Evolutionary conservation across 2,329 filamentous ascomycete species (phyloP), one percentile per base, ranked within the genome.

Genomic region (Apiospora kogelbergensis): DNA sequence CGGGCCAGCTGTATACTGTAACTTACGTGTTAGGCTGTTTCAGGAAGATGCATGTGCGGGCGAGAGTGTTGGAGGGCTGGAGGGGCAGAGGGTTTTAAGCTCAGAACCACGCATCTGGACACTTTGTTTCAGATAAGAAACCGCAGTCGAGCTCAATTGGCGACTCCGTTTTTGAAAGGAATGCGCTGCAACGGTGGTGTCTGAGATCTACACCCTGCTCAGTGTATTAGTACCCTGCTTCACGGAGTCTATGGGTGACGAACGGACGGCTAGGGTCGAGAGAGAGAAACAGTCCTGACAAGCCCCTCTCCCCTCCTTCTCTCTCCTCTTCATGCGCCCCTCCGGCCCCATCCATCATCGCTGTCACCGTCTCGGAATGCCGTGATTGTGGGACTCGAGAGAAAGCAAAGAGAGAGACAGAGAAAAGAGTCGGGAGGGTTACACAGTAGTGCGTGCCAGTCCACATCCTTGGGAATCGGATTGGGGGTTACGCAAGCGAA

Each of bases 71-170:
- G 26, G 53, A 60, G 53, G 53, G 53, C 30, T 13, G 17, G 40
- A 42, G 40, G 40, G 40, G 40, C 5, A 42, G 11, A 15, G 40
- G 40, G 40, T 10, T 42, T 57, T 60, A 37, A 60, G 53, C 53
- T 60, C 53, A 60, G 53, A 60, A 60, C 53, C 53, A 60, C 53
- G 53, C 53, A 60, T 60, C 53, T 60, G 53, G 20, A 20, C 26
- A 37, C 53, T n/a, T 37, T 37, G 53, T 60, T 60, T 60, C 53
- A 60, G 53, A 60, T 60, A 60, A 60, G 53, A 60, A 60, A 60
- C 53, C 20, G 11, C 26, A 17, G 17, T 20, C 17, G 24, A 60
- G 53, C 53, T 60, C 53, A 60, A 60, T 60, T 60, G 30, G 53
- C 53, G 5, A 60, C 53, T n/a, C 26, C 53, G 20, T 60, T 33